phyloP scores from a whole-genome alignment of 176 grass and related monocot genomes.

The Areca catechu region DNA sequence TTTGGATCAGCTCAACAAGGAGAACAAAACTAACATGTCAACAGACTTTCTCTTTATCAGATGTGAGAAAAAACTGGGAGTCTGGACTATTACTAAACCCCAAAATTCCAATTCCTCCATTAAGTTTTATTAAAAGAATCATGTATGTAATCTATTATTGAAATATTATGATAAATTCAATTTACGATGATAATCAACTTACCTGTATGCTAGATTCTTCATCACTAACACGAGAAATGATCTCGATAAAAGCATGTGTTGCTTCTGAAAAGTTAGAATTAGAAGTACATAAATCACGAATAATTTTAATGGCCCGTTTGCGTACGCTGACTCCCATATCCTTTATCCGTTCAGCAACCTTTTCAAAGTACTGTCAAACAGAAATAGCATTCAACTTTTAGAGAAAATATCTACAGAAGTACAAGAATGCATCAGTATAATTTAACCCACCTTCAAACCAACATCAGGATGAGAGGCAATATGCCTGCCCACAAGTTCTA shows the following conservation, averaged over 20 bases:
- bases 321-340: slow-evolving; percentile 98
- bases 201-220: slow-evolving; percentile 99
- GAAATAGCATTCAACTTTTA: slow-evolving; percentile 16
- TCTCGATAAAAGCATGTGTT: slow-evolving; percentile 86
- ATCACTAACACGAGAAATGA: slow-evolving; percentile 97
- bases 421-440: slow-evolving; percentile 14
- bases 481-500: slow-evolving; percentile 97
- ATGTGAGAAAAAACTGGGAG: too few relatives aligned
- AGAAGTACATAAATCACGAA: slow-evolving; percentile 88
- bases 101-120: too few relatives aligned
- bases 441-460: slow-evolving; percentile 73
- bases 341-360: slow-evolving; percentile 95
- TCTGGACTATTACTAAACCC: too few relatives aligned
- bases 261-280: slow-evolving; percentile 55
- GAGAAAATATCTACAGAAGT: slow-evolving; percentile 15
- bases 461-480: slow-evolving; percentile 99
- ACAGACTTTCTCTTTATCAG: too few relatives aligned
- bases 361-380: slow-evolving; percentile 82
- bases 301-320: slow-evolving; percentile 96
- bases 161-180: too few relatives aligned
- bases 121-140: too few relatives aligned
- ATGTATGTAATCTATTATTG: too few relatives aligned
- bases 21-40: too few relatives aligned
- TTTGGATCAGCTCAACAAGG: too few relatives aligned
- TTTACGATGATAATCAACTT: not conserved